phyloP scores from a whole-genome alignment of 208 protist genomes.

The Naegleria lovaniensis region DNA sequence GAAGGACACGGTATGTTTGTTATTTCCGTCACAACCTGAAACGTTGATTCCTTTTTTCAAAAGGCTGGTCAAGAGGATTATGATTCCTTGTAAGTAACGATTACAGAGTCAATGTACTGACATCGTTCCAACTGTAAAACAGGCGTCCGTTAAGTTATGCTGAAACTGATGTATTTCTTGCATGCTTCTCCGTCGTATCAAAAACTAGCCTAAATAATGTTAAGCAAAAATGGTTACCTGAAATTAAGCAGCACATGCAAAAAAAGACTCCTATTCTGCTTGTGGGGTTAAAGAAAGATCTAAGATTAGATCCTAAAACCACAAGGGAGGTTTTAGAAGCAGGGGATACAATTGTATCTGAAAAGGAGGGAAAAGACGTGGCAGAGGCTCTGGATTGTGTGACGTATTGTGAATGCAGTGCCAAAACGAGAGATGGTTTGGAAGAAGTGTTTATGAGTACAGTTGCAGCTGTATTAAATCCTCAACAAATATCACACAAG shows the following conservation, averaged over 20 bases:
- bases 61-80: neutral
- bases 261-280: neutral
- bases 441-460: constrained; percentile 58
- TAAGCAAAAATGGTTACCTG: neutral
- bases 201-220: neutral
- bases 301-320: neutral
- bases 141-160: neutral
- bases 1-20: no score
- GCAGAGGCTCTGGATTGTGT: neutral
- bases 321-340: neutral
- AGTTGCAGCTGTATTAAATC: neutral
- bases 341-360: neutral
- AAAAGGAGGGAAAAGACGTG: neutral
- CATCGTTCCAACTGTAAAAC: no score
- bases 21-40: no score
- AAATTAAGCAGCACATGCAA: neutral
- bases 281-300: neutral
- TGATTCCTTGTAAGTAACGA: neutral
- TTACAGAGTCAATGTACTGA: no score
- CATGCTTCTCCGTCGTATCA: neutral
- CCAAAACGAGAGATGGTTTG: constrained; percentile 58
- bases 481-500: neutral
- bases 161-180: neutral
- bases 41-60: no score
- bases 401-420: constrained; percentile 45